These are phyloP conservation scores for Alloteropsis semialata DNA, from an alignment of 176 grass and related monocot species.

Conservation along the genomic window DNA sequence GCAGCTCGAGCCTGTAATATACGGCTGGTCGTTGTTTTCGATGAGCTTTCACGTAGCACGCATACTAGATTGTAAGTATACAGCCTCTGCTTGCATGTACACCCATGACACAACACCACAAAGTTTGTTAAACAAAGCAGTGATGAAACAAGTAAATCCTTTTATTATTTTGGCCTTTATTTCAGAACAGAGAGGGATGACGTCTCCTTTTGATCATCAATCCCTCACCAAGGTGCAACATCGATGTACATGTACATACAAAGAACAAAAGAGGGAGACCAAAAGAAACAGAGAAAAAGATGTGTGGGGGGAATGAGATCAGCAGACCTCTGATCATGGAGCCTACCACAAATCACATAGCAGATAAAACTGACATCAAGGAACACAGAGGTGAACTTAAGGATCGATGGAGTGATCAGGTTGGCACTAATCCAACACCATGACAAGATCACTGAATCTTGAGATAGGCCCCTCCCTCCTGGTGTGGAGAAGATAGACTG, in stretches of 20 bases:
- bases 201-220: constrained; percentile 28
- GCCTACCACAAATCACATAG: constrained; percentile 35
- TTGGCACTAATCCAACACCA: constrained; percentile 7
- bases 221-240: constrained; percentile 9
- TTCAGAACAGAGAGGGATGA: constrained; percentile 5
- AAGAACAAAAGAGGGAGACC: constrained; percentile 3
- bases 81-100: neutral
- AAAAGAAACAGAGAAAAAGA: neutral
- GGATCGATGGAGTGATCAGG: neutral
- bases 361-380: too few relatives aligned
- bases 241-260: constrained; percentile 19
- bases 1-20: neutral
- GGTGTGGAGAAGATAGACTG: neutral
- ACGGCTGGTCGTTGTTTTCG: neutral
- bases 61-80: neutral
- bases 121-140: neutral
- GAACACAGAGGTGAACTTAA: neutral
- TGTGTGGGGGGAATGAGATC: neutral
- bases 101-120: neutral
- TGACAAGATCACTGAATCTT: constrained; percentile 29
- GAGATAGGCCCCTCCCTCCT: neutral
- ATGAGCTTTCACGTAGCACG: neutral
- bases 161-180: constrained; percentile 28
- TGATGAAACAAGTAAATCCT: neutral
- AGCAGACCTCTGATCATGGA: constrained; percentile 21